phyloP scores from a whole-genome alignment of 208 protist genomes.

The Leptomonas pyrrhocoris region DNA sequence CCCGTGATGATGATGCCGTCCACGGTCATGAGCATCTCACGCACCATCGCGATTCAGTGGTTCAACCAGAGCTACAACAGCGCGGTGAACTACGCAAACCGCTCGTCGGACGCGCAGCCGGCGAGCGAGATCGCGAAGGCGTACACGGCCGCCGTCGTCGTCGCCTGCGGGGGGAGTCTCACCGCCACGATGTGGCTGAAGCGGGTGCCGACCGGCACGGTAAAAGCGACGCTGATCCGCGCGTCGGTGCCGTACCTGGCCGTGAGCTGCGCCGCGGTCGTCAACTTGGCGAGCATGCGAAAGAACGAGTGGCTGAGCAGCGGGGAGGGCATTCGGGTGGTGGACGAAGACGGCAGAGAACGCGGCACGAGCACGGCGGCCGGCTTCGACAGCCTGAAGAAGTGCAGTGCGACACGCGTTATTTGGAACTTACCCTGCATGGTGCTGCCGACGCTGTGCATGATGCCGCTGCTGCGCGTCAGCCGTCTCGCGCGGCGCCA shows the following conservation, averaged over 20 bases:
- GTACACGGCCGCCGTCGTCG: constrained; percentile 76
- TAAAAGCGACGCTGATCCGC: constrained; percentile 68
- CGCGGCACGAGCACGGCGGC: constrained; percentile 77
- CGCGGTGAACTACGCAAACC: constrained; percentile 94
- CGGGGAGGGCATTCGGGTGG: constrained; percentile 76
- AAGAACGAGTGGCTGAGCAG: constrained; percentile 89
- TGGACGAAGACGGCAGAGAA: constrained; percentile 81
- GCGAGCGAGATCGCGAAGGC: constrained; percentile 78
- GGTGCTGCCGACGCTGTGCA: constrained; percentile 86
- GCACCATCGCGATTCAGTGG: constrained; percentile 91
- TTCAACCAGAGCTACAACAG: constrained; percentile 95
- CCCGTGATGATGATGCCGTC: constrained; percentile 89
- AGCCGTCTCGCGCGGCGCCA: constrained; percentile 31
- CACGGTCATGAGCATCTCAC: constrained; percentile 64
- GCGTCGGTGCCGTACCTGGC: constrained; percentile 87
- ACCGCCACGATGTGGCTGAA: constrained; percentile 71
- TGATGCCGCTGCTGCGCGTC: constrained; percentile 62
- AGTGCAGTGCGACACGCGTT: constrained; percentile 79
- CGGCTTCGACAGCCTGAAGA: constrained; percentile 75
- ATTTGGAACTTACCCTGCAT: constrained; percentile 88
- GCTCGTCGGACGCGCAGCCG: constrained; percentile 89
- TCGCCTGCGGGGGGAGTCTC: constrained; percentile 66
- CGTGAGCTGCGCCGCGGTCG: constrained; percentile 76
- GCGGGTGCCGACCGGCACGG: constrained; percentile 49
- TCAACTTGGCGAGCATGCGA: constrained; percentile 90